phyloP scores from a whole-genome alignment of 2,329 filamentous ascomycete genomes.

The Pyrenochaeta sp. region DNA sequence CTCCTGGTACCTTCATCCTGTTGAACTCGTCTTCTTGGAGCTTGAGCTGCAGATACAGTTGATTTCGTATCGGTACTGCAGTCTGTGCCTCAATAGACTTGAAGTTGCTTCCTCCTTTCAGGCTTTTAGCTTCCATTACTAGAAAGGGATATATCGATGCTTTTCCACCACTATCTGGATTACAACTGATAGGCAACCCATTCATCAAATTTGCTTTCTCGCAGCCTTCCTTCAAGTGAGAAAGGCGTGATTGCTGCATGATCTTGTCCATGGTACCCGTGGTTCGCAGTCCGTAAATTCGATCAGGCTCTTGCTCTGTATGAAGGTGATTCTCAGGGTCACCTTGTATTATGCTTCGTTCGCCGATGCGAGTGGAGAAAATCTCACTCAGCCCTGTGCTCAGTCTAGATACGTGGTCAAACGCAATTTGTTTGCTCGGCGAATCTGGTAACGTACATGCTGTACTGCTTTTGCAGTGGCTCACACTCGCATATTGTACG shows the following conservation, averaged over 20 bases:
- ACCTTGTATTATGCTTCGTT: slow-evolving; percentile 4
- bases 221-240: neutral
- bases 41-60: slow-evolving; percentile 17
- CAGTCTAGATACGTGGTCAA: slow-evolving; percentile 12
- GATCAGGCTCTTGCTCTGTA: slow-evolving; percentile 19
- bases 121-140: slow-evolving; percentile 25
- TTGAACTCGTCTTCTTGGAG: slow-evolving; percentile 18
- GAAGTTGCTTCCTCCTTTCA: slow-evolving; percentile 18
- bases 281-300: slow-evolving; percentile 14
- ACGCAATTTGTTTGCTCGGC: neutral
- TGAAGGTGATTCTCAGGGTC: neutral
- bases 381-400: slow-evolving; percentile 16
- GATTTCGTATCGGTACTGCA: slow-evolving; percentile 19
- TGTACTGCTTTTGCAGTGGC: slow-evolving; percentile 8
- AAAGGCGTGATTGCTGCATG: neutral
- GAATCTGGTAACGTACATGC: neutral
- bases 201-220: too few relatives aligned
- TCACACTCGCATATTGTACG: slow-evolving; percentile 19
- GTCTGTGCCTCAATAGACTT: slow-evolving; percentile 25
- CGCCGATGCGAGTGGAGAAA: slow-evolving; percentile 16
- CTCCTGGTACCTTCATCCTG: slow-evolving; percentile 19
- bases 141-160: slow-evolving; percentile 28
- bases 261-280: slow-evolving; percentile 19
- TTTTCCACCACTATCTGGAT: slow-evolving; percentile 20
- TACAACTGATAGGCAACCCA: slow-evolving; percentile 13